Conservation (phyloP, 371 early-diverging fungal genomes). For the Umbelopsis sp. region DNA sequence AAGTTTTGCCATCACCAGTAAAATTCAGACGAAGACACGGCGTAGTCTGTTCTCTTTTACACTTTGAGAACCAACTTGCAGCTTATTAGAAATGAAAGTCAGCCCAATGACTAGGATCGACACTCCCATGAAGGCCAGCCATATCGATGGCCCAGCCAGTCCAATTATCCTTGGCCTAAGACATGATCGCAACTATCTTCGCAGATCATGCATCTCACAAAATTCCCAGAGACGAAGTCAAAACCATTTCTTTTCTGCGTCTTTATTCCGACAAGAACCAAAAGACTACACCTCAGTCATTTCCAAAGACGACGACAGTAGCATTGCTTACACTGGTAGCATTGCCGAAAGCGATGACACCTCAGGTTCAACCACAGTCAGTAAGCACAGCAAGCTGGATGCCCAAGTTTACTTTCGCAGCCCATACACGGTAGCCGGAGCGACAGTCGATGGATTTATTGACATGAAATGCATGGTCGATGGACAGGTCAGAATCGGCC, state of each 20-base stretch:
- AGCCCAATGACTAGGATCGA: not conserved
- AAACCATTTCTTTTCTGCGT: slow-evolving; percentile 3
- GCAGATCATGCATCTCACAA: slow-evolving; percentile 6
- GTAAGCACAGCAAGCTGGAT: slow-evolving; percentile 1
- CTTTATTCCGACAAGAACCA: not conserved
- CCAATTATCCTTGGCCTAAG: not conserved
- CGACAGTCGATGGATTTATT: slow-evolving; percentile 1
- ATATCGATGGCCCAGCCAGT: not conserved
- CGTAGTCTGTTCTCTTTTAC: slow-evolving; percentile 31
- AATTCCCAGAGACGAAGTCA: not conserved
- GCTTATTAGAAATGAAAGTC: not conserved
- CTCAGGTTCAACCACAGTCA: not conserved
- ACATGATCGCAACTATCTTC: slow-evolving; percentile 7
- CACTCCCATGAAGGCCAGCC: not conserved
- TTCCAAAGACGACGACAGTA: slow-evolving; percentile 1
- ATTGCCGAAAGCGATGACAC: not conserved
- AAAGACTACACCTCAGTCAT: not conserved
- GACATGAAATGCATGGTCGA: slow-evolving; percentile 11
- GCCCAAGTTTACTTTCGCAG: slow-evolving; percentile 12
- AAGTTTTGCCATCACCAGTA: slow-evolving; percentile 73
- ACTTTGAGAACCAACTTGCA: not conserved
- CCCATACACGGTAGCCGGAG: slow-evolving; percentile 4
- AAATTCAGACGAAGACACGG: not conserved
- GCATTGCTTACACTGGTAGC: slow-evolving; percentile 12
- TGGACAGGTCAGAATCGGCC: slow-evolving; percentile 2